Conservation (phyloP, 768 basidiomycete genomes). For the Phallus indusiatus region DNA sequence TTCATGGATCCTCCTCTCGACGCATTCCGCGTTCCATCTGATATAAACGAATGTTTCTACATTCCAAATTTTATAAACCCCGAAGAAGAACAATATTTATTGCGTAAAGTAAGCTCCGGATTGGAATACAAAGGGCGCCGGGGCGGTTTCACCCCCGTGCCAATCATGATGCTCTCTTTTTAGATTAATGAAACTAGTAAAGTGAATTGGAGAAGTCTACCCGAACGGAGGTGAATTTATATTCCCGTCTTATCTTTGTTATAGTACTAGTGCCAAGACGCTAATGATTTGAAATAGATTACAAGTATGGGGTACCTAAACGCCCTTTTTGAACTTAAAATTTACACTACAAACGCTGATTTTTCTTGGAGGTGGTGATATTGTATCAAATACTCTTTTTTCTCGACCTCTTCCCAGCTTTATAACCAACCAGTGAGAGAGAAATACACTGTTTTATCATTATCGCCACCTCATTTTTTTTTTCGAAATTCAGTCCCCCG, state of each 20-base stretch:
- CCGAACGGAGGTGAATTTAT: conserved; percentile 59
- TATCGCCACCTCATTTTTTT: no score
- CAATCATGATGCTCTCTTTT: no score
- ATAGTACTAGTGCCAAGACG: no score
- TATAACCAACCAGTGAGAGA: conserved; percentile 52
- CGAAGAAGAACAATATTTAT: conserved; percentile 68
- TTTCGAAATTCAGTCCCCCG: conserved; percentile 79
- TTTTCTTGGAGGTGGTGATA: conserved; percentile 52
- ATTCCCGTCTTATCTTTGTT: no score
- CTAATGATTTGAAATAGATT: conserved; percentile 39
- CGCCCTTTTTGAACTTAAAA: neutral
- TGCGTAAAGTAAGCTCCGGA: conserved; percentile 60
- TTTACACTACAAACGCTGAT: neutral
- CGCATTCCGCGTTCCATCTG: neutral
- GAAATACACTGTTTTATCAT: no score
- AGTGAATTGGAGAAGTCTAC: conserved; percentile 70
- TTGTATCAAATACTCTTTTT: conserved; percentile 59
- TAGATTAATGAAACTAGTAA: conserved; percentile 75
- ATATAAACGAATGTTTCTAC: conserved; percentile 44
- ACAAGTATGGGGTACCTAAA: conserved; percentile 58
- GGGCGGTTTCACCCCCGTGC: no score
- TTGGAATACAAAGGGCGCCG: no score
- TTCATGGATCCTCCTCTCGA: no score
- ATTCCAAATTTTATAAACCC: conserved; percentile 66
- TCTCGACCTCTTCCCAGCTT: conserved; percentile 63